Evolutionary conservation across 371 early-diverging fungal genomes (phyloP), one percentile per base, ranked within the genome.

Genomic region (Mortierella sp.): DNA sequence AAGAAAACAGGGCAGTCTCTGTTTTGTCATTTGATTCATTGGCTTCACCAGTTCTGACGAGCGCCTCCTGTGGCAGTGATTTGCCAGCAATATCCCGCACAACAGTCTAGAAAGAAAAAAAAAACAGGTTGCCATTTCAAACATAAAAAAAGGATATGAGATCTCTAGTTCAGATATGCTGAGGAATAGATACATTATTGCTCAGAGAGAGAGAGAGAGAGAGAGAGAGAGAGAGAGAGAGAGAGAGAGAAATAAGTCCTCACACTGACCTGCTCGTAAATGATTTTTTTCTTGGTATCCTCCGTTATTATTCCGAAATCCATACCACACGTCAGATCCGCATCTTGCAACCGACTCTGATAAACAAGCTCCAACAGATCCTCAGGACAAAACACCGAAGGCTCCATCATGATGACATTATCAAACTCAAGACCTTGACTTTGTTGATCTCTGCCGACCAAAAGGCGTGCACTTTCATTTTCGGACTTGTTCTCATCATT

Each of bases 291-390:
- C 26, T 16, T 16, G 19, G 11, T 23, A 9, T 53, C 11, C 19
- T 23, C 21, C 3, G 2, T 12, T 23, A 7, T 6, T 51, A 46
- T 37, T 15, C 37, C 37, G 2, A 69, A 9, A 21, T 69, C 66
- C 57, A 74, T 66, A 4, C 75, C 75, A 48, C 75, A 74, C 2
- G 66, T 65, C 28, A 74, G 19, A n/a, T 74, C 75, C 7, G 75
- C 66, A n/a, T 66, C 63, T 46, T 74, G 75, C 23, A 74, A 58
- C 16, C 52, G 62, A 60, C 75, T 69, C 59, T 74, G 75, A 29
- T 69, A 74, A 44, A 74, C 19, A 23, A 74, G 18, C 28, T 74
- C 75, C 4, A 74, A 62, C 9, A 74, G 58, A 58, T 69, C 75
- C 26, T 74, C 75, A 1, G 75, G 45, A 26, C 75, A 74, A 12